Evolutionary conservation across 257 asterid species (phyloP).

Genomic region (Jasminum sambac): DNA sequence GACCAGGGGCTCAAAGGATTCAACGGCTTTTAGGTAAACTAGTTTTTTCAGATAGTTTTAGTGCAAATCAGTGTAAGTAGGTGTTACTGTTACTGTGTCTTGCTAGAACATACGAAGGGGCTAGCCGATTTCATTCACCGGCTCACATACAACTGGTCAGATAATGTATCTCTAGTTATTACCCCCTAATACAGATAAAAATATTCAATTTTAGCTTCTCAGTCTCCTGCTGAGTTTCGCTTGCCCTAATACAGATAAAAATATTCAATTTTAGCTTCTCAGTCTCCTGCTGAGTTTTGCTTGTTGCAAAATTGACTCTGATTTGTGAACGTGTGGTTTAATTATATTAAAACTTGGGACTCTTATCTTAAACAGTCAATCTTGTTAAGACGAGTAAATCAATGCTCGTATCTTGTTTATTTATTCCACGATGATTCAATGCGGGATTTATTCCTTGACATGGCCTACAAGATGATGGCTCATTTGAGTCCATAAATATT

Average conservation of each 20-base stretch:
- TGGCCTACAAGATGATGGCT: too few species aligned
- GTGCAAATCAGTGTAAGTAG: conserved; percentile 60
- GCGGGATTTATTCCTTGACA: too few species aligned
- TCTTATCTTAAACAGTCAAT: too few species aligned
- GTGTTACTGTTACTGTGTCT: conserved; percentile 19
- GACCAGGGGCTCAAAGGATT: conserved; percentile 74
- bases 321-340: neutral
- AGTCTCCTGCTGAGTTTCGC: neutral
- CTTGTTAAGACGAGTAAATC: too few species aligned
- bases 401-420: too few species aligned
- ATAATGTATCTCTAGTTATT: conserved; percentile 21
- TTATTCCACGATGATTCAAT: too few species aligned
- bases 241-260: conserved; percentile 11
- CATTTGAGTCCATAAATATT: too few species aligned
- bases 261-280: conserved; percentile 4
- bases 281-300: neutral
- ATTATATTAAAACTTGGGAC: neutral
- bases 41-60: conserved; percentile 33
- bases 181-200: conserved; percentile 7
- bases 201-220: conserved; percentile 4
- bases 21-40: conserved; percentile 52
- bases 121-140: conserved; percentile 11
- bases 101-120: conserved; percentile 16
- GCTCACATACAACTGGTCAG: conserved; percentile 19
- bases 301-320: neutral